Evolutionary conservation across 1,284 basidiomycete species (phyloP), one percentile per base, ranked within the genome.

Genomic region (Caloboletus firmus): DNA sequence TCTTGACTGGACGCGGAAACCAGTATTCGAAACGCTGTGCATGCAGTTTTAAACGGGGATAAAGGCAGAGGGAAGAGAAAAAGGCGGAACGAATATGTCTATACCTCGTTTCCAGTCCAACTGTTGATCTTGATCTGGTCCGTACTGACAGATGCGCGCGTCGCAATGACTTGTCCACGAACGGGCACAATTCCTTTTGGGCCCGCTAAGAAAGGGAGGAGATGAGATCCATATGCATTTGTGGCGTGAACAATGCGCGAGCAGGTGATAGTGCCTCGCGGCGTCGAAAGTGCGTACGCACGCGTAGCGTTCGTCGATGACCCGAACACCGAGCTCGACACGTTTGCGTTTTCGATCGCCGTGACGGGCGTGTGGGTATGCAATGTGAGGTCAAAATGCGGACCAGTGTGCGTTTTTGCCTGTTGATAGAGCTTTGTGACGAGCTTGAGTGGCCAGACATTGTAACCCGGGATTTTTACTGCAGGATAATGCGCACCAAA

Each of bases 381-480:
- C 11, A 93, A 69, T 5, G 61, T 59, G 22, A 91, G 72, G 8
- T 76, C 62, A 50, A 83, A 70, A 1, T 62, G 61, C 11, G 41
- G 5, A 0, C 55, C 49, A 0, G 3, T 62, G 9, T 63, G 65
- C 12, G 60, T 60, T 42, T 66, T 67, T 1, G 82, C 75, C 9
- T 76, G 65, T 15, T 75, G 68, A 62, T 78, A 91, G 6, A 92
- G 70, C 37, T 81, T 74, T 0, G 86, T 85, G 55, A 89, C 87
- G 42, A 89, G 75, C 62, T 91, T 91, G 58, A 87, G 78, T 0
- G 89, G 90, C 85, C 87, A 92, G 26, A 93, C 64, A 59, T 90
- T 91, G 66, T 84, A 72, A 0, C 78, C 84, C 0, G 78, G 77
- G 20, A 71, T 71, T 46, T 68, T 74, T 17, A 82, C 73, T 4